Base-by-base conservation (phyloP, 345 rosid species). In the Aquilaria yunnanensis region DNA sequence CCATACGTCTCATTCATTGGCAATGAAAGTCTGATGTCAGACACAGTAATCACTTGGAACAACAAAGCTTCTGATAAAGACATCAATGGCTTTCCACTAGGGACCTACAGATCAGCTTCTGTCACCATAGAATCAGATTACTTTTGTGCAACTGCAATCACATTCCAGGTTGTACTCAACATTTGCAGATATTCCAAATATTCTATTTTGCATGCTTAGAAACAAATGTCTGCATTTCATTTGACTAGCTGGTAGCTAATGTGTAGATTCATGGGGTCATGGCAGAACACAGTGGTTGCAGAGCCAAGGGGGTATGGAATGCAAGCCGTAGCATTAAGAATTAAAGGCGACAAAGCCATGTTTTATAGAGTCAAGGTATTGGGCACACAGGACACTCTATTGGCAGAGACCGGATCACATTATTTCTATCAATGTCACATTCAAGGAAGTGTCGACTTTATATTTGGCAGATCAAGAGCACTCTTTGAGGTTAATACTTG, bases 311-410 rank as follows among this genome's bases (percentile, higher is more conserved):
- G 69, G 13, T 23, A 10, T 14, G 97, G 97, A 58, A 88, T 68
- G 85, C 99, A 94, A 68, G 97, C 89, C 4, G 99, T 80, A 23
- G 97, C 99, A 3, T 61, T 93, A 12, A 78, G 92, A 54, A 43
- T 94, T 52, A 62, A 78, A 1, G 95, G 92, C 1, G 90, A 88
- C 56, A 86, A 85, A 67, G 90, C 96, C 9, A 72, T 90, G 88
- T 85, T 94, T 55, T 88, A 86, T 68, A 90, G 32, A 72, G 83
- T 86, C 10, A 75, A 81, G 31, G 78, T 88, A 33, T 52, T 86
- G 61, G 99, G 97, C 64, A 71, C 96, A 41, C 99, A 94, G 75
- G 99, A 94, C 71, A 94, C 97, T 0, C 96, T 94, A 47, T 62
- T 81, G 53, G 97, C 90, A 75, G 97, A 84, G 12, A 61, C 64